Evolutionary conservation across 768 basidiomycete genomes (phyloP), one percentile per base, ranked within the genome.

Genomic region (Russula sp.): DNA sequence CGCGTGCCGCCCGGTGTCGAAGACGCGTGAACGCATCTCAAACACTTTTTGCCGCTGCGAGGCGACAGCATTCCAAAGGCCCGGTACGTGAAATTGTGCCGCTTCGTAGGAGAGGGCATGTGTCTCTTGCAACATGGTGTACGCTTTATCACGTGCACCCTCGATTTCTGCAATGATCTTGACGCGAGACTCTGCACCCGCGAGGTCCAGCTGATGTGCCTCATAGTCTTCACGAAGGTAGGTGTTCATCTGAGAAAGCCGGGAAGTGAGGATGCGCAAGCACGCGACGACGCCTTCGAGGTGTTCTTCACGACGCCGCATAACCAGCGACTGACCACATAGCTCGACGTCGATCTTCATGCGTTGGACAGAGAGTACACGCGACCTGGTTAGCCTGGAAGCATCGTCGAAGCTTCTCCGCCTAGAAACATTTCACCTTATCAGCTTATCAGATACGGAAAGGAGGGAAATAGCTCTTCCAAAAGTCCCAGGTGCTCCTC

Each of bases 271-370:
- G 47, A 81, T 72, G 78, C 83, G 58, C 42, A 89, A 76, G 67
- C 82, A 84, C 18, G 78, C 74, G 13, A 85, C 69, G 35, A 89
- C 82, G 68, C 87, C 86, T 57, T 74, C 76, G 39, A 92, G 74
- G 70, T 91, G 88, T 60, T 77, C 75, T 69, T 86, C 84, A 67
- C 89, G 78, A 46, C 89, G 75, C 38, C 74, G 75, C 83, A 90
- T 82, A 65, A 86, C 79, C 22, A 92, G 75, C 50, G 88, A 70
- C 69, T 91, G 86, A 5, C 86, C 87, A 68, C 86, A 86, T 16
- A 92, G 76, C 67, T 87, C 88, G 41, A 90, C 90, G 67, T 92
- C 90, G 45, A 88, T 82, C 53, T 79, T 81, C 87, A 92, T 88
- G 67, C 81, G 77, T 58, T 90, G 86, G 7, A 78, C 63, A 3